Conservation (phyloP, 2,329 filamentous ascomycete species). For the Dactylellina parvicollis region DNA sequence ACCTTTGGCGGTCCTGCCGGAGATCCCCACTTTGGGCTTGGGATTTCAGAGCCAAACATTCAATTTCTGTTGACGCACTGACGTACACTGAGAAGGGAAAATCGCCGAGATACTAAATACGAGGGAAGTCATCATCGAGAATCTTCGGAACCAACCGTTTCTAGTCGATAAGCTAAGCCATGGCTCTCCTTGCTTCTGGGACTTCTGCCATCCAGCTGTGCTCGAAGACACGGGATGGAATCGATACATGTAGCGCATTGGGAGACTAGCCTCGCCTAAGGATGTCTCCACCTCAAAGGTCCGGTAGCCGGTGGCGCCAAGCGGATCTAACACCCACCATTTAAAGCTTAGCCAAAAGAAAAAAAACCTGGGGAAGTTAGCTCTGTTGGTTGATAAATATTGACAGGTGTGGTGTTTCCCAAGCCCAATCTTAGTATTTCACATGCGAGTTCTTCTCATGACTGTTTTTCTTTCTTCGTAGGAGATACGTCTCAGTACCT, state of each 20-base stretch:
- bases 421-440: constrained; percentile 11
- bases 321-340: constrained; percentile 2
- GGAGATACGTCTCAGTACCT: too few species aligned
- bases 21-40: constrained; percentile 3
- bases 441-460: constrained; percentile 33
- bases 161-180: constrained; percentile 6
- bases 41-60: too few species aligned
- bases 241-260: background rate
- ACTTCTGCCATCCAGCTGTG: background rate
- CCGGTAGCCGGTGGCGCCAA: constrained; percentile 26
- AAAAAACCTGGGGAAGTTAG: constrained; percentile 50
- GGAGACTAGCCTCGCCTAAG: constrained; percentile 23
- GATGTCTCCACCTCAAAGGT: background rate
- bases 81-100: constrained; percentile 22
- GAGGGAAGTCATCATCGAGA: background rate
- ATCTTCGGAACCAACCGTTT: constrained; percentile 24
- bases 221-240: constrained; percentile 23
- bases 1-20: constrained; percentile 28
- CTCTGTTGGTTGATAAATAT: background rate
- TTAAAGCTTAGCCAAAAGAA: constrained; percentile 11
- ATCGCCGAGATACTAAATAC: constrained; percentile 35
- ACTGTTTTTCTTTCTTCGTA: too few species aligned
- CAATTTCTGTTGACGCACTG: constrained; percentile 38
- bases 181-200: constrained; percentile 4
- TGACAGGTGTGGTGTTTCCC: too few species aligned